A percentile compares a stretch with the other conserved stretches of the same genome.
These are phyloP conservation scores for Hydnomerulius pinastri DNA, from an alignment of 768 basidiomycete species.

Conservation along the genomic window DNA sequence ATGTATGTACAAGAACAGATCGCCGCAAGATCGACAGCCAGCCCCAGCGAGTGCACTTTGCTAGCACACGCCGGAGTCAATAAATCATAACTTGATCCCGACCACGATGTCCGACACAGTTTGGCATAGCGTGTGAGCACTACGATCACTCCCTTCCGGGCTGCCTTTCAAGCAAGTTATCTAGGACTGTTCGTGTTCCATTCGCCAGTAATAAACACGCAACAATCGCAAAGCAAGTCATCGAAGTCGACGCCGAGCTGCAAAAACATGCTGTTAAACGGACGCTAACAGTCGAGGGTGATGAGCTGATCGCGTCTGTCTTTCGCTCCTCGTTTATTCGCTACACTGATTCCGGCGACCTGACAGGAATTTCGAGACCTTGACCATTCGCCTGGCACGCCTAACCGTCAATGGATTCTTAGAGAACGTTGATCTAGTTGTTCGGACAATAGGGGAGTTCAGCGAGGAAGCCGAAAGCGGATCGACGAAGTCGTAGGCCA, in stretches of 20 bases:
- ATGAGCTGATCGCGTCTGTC: constrained; percentile 76
- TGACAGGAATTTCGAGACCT: constrained; percentile 66
- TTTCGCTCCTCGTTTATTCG: neutral
- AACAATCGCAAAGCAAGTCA: constrained; percentile 74
- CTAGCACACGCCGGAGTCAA: too few species aligned
- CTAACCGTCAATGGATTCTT: constrained; percentile 84
- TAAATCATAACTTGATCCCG: neutral
- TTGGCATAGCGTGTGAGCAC: constrained; percentile 60
- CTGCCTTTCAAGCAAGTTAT: constrained; percentile 6
- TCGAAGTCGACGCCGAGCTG: constrained; percentile 85
- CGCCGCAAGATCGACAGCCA: too few species aligned
- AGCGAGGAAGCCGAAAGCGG: constrained; percentile 58
- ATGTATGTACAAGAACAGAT: too few species aligned
- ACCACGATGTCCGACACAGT: constrained; percentile 27
- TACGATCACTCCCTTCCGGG: neutral
- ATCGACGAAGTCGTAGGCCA: constrained; percentile 8
- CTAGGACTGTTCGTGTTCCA: constrained; percentile 72
- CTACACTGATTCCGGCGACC: constrained; percentile 2
- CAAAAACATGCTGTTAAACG: constrained; percentile 81
- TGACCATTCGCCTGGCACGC: constrained; percentile 85
- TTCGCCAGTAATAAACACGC: constrained; percentile 78
- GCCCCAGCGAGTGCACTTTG: too few species aligned
- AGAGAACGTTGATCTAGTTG: constrained; percentile 85
- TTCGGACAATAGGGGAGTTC: constrained; percentile 81
- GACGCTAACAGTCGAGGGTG: constrained; percentile 62